phyloP scores from a whole-genome alignment of 148 eudicot species.

The Cornus florida region DNA sequence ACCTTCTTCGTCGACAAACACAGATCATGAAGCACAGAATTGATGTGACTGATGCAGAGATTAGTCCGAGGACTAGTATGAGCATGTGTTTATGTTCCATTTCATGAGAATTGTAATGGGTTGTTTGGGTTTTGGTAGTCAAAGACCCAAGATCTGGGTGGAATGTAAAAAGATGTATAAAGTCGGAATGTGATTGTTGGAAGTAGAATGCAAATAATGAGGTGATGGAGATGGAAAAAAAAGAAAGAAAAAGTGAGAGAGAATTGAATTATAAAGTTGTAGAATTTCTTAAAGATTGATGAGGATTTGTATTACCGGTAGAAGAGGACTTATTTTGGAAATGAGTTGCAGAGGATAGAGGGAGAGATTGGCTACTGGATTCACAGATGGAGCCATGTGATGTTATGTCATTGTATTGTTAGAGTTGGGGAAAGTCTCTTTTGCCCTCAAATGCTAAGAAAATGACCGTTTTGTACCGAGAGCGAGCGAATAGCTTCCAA shows the following conservation, averaged over 20 bases:
- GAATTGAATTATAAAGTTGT: not conserved
- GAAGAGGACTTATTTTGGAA: not conserved
- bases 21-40: constrained; percentile 20
- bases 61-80: constrained; percentile 23
- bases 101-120: not conserved
- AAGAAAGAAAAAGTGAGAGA: not conserved
- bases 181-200: not conserved
- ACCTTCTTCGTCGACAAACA: constrained; percentile 25
- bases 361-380: not conserved
- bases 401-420: not conserved
- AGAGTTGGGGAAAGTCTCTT: not conserved
- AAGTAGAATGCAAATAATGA: not conserved
- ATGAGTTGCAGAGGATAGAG: not conserved
- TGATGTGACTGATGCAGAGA: constrained; percentile 12
- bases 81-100: constrained; percentile 38
- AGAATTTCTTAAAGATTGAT: not conserved
- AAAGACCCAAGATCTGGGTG: constrained; percentile 7
- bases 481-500: no score
- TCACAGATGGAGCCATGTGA: constrained; percentile 4
- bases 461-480: not conserved
- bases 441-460: not conserved
- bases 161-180: not conserved
- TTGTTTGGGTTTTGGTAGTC: not conserved
- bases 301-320: not conserved
- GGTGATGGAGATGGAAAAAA: not conserved